Percentiles rank a stretch among this genome's conserved stretches.
phyloP scores from a whole-genome alignment of 2,329 filamentous ascomycete genomes.

The Mycosphaerella sp. region DNA sequence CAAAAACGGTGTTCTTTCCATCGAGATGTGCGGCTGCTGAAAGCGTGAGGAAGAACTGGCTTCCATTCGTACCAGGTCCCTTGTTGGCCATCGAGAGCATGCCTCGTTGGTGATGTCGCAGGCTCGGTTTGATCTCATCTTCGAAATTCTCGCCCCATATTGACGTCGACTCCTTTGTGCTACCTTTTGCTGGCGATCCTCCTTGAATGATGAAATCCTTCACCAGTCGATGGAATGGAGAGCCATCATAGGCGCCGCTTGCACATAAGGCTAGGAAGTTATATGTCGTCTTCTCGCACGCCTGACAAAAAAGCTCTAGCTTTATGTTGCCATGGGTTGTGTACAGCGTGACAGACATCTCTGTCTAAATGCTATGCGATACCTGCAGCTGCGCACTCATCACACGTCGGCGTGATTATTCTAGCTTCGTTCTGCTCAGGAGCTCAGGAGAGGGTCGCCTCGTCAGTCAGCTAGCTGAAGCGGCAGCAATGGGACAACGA shows the following conservation, averaged over 20 bases:
- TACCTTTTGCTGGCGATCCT: constrained; percentile 49
- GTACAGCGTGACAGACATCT: constrained; percentile 59
- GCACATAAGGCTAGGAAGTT: constrained; percentile 86
- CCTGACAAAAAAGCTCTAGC: constrained; percentile 92
- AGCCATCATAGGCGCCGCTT: constrained; percentile 66
- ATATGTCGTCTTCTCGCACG: constrained; percentile 83
- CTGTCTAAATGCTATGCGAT: neutral
- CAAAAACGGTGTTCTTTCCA: constrained; percentile 78
- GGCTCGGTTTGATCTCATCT: constrained; percentile 66
- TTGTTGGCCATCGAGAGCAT: constrained; percentile 95
- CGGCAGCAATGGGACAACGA: neutral
- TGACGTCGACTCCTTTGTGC: constrained; percentile 47
- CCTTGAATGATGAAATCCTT: constrained; percentile 76
- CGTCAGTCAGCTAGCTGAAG: neutral
- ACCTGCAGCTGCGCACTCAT: constrained; percentile 3
- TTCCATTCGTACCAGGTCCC: constrained; percentile 87
- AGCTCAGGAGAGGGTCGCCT: neutral
- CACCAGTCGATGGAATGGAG: constrained; percentile 74
- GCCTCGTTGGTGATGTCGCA: constrained; percentile 88
- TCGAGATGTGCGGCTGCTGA: constrained; percentile 74
- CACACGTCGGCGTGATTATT: constrained; percentile 5
- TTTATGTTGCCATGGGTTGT: constrained; percentile 88
- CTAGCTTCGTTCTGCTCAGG: constrained; percentile 1
- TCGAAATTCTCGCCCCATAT: constrained; percentile 69
- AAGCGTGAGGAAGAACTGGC: constrained; percentile 77